Conservation (phyloP, 306 rosid species). For the Castanospermum australe region DNA sequence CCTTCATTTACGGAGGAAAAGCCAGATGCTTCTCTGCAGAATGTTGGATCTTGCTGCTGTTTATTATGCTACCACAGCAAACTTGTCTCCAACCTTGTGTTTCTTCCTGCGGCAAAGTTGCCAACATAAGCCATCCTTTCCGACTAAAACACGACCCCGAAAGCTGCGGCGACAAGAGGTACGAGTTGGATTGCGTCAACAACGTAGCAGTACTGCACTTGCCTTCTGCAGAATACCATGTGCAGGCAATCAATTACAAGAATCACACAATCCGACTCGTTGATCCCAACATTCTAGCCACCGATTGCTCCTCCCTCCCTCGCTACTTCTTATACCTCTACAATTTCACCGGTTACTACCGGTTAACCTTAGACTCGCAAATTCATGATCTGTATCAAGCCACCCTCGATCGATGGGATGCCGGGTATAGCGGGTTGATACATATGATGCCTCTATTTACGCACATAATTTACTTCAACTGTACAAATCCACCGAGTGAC, state of each 20-base stretch:
- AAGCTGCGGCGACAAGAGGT: neutral
- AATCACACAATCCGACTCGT: constrained; percentile 31
- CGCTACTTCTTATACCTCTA: neutral
- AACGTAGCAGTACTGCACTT: neutral
- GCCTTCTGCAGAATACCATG: neutral
- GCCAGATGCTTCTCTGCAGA: neutral
- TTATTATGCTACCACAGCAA: neutral
- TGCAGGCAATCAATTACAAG: constrained; percentile 25
- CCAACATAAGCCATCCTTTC: constrained; percentile 27
- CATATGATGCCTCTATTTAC: no score
- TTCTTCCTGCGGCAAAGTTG: constrained; percentile 32
- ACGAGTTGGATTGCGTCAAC: constrained; percentile 22
- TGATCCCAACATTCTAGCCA: neutral
- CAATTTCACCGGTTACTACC: neutral
- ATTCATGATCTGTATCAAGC: no score
- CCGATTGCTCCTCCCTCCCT: constrained; percentile 24
- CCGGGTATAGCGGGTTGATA: no score
- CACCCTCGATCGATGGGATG: no score
- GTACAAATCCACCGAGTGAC: neutral
- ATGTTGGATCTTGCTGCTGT: neutral
- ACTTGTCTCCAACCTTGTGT: neutral
- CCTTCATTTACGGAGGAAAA: neutral
- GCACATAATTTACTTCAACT: neutral
- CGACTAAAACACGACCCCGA: neutral
- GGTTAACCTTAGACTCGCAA: no score